Base-by-base conservation (phyloP, 2,329 filamentous ascomycete genomes). In the Talaromyces pinophilus region DNA sequence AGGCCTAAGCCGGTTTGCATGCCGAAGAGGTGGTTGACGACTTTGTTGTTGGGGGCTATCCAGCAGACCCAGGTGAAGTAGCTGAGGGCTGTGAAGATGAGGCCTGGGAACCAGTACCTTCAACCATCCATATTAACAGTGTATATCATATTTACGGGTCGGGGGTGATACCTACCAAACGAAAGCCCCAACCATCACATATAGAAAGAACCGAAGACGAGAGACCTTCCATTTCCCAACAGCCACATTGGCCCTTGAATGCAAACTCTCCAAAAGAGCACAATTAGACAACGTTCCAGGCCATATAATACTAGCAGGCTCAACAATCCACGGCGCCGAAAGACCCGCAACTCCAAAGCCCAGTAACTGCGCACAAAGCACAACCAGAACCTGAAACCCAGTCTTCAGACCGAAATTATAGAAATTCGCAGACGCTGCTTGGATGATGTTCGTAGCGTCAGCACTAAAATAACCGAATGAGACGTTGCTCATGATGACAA, bases 91-190 rank as follows among this genome's bases (percentile, higher is more conserved):
- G 81, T 83, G 70, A 80, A 84, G 1, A 86, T 73, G 28, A 84
- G 77, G 11, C 79, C 84, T 0, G 84, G 85, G 42, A 87, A 80
- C 78, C 82, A 86, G 70, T 87, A 86, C 76, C 84, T 66, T 33
- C 33, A 33, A 17, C 1, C 25, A 22, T 59, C 3, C 17, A 46
- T 46, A 19, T 48, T 64, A 25, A 25, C 25, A 25, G 25, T 3
- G 25, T 25, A 25, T 25, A 25, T 25, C 25, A 25, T 25, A 25
- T 25, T 25, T 25, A 25, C 25, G 25, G 25, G 25, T 25, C 25
- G 25, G 25, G 3, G 3, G 25, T 25, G 25, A 25, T 25, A 25
- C 25, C 3, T 25, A 66, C 65, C 65, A 75, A 30, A 74, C 57
- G 55, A 79, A 78, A 1, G 69, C 72, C 4, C 60, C 69, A 1